Evolutionary conservation across 805 yeast species (phyloP), one percentile per base, ranked within the genome.

Genomic region (Lachancea meyersii): DNA sequence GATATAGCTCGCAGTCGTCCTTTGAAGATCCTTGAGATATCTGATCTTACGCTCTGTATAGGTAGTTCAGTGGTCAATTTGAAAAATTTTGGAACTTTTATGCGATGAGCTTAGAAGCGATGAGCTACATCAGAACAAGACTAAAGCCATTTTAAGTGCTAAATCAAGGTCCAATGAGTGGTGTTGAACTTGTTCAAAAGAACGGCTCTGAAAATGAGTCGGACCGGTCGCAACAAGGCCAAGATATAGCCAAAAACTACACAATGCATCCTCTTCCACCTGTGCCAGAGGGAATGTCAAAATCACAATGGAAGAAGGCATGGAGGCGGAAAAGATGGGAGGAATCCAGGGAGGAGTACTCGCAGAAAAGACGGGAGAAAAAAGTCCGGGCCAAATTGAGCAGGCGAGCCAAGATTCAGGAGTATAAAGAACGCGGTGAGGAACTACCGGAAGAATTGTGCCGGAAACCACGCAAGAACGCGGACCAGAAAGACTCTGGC

Each of bases 231-330:
- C 35, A 13, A 22, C 13, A n/a, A 5, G 28, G 28, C 28, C 28
- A 26, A 26, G 28, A 26, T 11, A 26, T 26, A 26, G 28, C 28
- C 13, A 26, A 20, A 31, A 30, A 23, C 22, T 26, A 21, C 31
- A 32, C 28, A 26, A 35, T 35, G 4, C 41, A 38, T 17, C 41
- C 42, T 11, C 20, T 59, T 2, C 65, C 65, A 16, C 64, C 65
- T 0, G 70, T 80, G 7, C 96, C 96, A 2, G 88, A 79, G 45
- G 96, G 96, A 4, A 82, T 91, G 85, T 80, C 94, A 23, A 86
- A 84, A 57, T 74, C 76, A 13, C 89, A 84, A 45, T 91, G 87
- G 84, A 91, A 91, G 62, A 80, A 80, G 53, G 70, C 73, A 46
- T 76, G 81, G 54, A 79, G 74, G 52, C 71, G 62, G 47, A 68